phyloP scores from a whole-genome alignment of 345 rosid species.

The Geranium brycei region DNA sequence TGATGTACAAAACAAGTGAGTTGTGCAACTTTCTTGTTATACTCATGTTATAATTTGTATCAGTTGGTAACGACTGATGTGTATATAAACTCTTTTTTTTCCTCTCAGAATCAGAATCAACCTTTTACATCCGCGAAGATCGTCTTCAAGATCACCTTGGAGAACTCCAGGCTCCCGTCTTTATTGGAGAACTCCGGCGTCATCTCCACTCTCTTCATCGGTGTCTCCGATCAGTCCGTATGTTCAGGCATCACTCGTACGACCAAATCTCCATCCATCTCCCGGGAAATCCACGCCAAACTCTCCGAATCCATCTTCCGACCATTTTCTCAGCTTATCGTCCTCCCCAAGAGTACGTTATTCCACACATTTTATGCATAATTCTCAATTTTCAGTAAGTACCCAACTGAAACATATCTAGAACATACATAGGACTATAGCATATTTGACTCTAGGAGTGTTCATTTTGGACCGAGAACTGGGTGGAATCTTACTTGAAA shows the following conservation, averaged over 20 bases:
- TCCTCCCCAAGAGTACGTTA: too few relatives aligned
- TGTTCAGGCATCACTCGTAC: not conserved
- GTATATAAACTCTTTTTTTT: not conserved
- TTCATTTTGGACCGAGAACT: too few relatives aligned
- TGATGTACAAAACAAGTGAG: constrained; percentile 10
- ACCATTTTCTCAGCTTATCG: too few relatives aligned
- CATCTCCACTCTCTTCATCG: not conserved
- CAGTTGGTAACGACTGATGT: not conserved
- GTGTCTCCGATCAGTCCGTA: not conserved
- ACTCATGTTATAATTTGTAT: not conserved
- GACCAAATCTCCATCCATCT: constrained; percentile 1
- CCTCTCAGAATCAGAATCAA: constrained; percentile 11
- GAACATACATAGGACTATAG: not conserved
- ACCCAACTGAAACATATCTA: not conserved
- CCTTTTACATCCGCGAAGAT: constrained; percentile 6
- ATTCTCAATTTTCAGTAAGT: too few relatives aligned
- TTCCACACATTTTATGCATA: not conserved
- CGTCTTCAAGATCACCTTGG: constrained; percentile 7
- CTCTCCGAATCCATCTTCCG: too few relatives aligned
- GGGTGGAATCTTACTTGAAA: too few relatives aligned
- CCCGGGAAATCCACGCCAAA: not conserved
- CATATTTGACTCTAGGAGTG: too few relatives aligned
- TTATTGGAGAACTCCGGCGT: constrained; percentile 4
- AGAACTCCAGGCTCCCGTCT: constrained; percentile 6
- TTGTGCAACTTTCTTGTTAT: too few relatives aligned